Percentiles rank a stretch among this genome's conserved stretches.
These are phyloP conservation scores for Ophiorrhiza pumila DNA, from an alignment of 257 asterid species.

Conservation along the genomic window DNA sequence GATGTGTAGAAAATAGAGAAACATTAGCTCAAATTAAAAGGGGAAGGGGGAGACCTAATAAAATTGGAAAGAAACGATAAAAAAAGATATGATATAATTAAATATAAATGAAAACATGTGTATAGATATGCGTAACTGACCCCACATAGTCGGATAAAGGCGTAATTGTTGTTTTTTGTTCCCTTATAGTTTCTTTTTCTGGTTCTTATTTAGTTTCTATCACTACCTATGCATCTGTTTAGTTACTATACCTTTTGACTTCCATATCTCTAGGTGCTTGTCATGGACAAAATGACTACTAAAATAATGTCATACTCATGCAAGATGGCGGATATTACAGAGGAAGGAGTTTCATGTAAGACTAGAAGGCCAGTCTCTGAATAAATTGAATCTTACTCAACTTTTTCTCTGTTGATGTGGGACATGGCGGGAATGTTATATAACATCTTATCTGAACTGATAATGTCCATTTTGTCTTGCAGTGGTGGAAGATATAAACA, in stretches of 20 bases:
- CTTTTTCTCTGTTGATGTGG: slow-evolving; percentile 1
- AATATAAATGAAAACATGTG: too few relatives aligned
- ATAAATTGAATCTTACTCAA: slow-evolving; percentile 28
- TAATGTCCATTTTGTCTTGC: slow-evolving; percentile 38
- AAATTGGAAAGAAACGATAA: too few relatives aligned
- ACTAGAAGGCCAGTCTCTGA: slow-evolving; percentile 54
- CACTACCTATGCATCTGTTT: neutral
- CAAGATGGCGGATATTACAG: slow-evolving; percentile 98
- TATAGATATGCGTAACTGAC: too few relatives aligned
- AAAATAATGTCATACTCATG: slow-evolving; percentile 90
- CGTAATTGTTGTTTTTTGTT: neutral
- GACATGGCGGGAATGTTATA: neutral
- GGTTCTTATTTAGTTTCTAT: neutral
- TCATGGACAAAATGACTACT: slow-evolving; percentile 95
- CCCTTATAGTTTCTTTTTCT: neutral
- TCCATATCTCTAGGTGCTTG: slow-evolving; percentile 68
- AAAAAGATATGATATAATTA: too few relatives aligned
- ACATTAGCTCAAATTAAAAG: too few relatives aligned
- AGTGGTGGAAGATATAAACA: slow-evolving; percentile 99
- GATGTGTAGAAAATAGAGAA: too few relatives aligned
- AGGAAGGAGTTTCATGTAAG: slow-evolving; percentile 99
- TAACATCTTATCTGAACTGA: slow-evolving; percentile 18
- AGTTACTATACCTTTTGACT: slow-evolving; percentile 25
- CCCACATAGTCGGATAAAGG: too few relatives aligned
- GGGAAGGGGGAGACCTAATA: too few relatives aligned